Conservation (phyloP, 257 asterid genomes). For the Anisodus acutangulus region DNA sequence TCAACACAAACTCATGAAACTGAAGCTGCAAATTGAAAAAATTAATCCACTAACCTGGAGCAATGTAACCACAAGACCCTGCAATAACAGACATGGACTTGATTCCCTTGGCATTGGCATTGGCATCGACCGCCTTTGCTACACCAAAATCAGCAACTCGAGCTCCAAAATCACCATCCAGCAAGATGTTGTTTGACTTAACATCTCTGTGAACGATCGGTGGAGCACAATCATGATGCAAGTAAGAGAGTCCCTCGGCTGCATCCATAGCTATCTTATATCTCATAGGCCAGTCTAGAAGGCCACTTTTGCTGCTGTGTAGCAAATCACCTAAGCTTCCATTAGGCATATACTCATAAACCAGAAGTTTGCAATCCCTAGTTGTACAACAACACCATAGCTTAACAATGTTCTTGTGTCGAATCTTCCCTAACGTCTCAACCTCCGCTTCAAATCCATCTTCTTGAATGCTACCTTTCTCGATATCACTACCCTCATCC, state of each 20-base stretch:
- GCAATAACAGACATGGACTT: constrained; percentile 95
- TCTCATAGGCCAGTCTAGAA: constrained; percentile 88
- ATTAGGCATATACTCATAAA: constrained; percentile 95
- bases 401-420: constrained; percentile 92
- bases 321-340: constrained; percentile 93
- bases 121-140: constrained; percentile 77
- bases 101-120: constrained; percentile 62
- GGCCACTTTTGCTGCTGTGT: constrained; percentile 76
- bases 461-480: constrained; percentile 59
- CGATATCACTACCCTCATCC: constrained; percentile 60
- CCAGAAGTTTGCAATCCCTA: constrained; percentile 80
- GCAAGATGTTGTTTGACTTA: constrained; percentile 83
- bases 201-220: constrained; percentile 89
- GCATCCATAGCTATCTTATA: constrained; percentile 84
- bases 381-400: constrained; percentile 88
- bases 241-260: constrained; percentile 89
- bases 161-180: constrained; percentile 84
- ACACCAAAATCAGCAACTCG: constrained; percentile 94
- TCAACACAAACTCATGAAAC: not conserved
- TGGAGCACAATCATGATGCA: constrained; percentile 92
- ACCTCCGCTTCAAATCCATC: constrained; percentile 82
- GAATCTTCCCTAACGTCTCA: constrained; percentile 81
- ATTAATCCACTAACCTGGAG: constrained; percentile 67
- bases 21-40: constrained; percentile 1
- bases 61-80: constrained; percentile 98